These are phyloP conservation scores for Termitomyces sp. DNA, from an alignment of 768 basidiomycete genomes.

Conservation along the genomic window DNA sequence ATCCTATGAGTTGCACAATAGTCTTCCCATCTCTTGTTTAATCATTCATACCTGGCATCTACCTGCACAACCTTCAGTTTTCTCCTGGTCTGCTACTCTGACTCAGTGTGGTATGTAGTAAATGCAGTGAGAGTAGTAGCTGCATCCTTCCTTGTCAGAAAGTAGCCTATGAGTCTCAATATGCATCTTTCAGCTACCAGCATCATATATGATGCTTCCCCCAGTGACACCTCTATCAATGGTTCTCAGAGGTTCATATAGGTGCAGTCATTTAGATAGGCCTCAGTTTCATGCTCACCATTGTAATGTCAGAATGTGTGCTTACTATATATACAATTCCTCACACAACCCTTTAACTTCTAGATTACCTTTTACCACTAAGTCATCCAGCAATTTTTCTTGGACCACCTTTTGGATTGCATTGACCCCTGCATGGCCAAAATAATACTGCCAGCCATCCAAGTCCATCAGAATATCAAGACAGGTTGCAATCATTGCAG, in stretches of 20 bases:
- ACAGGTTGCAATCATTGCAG: not conserved
- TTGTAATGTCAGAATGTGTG: not conserved
- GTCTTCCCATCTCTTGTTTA: not conserved
- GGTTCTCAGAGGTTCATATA: not conserved
- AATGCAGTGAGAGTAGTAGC: too few species aligned
- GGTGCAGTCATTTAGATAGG: not conserved
- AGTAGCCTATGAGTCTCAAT: too few species aligned
- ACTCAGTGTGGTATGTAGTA: not conserved
- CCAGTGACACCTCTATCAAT: not conserved
- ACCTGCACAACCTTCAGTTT: not conserved
- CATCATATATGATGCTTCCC: too few species aligned
- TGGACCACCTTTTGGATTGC: not conserved
- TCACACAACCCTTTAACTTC: not conserved
- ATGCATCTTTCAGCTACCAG: too few species aligned
- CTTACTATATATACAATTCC: not conserved
- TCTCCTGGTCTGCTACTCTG: not conserved
- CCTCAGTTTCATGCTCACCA: not conserved
- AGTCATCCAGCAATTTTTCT: not conserved
- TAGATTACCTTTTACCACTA: not conserved
- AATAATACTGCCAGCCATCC: not conserved
- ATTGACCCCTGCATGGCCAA: not conserved
- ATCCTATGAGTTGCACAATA: not conserved
- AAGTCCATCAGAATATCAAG: not conserved
- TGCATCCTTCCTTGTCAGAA: too few species aligned
- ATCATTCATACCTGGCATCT: not conserved